Base-by-base conservation (phyloP, 805 yeast genomes). In the Candida cerambycidarum region DNA sequence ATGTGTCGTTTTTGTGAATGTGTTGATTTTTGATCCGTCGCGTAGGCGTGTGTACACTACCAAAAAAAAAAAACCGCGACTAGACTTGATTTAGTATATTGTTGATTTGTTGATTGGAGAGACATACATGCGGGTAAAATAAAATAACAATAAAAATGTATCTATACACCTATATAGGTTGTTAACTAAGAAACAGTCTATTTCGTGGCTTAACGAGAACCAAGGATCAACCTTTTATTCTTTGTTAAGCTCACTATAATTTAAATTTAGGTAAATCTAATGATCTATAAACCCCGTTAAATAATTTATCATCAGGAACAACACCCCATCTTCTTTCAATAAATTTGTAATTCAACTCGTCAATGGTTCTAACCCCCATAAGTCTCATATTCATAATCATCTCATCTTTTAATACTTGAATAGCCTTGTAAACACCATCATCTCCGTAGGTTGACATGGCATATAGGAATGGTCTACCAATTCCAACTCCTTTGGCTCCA, bases 361-460 rank as follows among this genome's bases (percentile, higher is more conserved):
- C 67, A 13, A 83, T 55, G 3, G 61, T 58, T 4, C 67, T 73
- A 4, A 74, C 87, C 10, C 89, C 90, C 43, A 84, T 62, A 29
- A 83, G 64, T 52, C 83, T 71, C 87, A 84, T 79, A 50, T 79
- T 79, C 64, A 81, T 76, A 40, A 71, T 65, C 65, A 84, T 70
- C 54, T 84, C 90, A 24, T 70, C 76, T 48, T 78, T 73, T 52
- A 84, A 62, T 4, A 83, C 68, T 51, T 79, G 81, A 43, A 83
- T 76, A 11, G 89, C 85, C 47, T 75, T 75, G 33, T 59, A 58
- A 7, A 84, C 89, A 24, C 95, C 95, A 5, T 69, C 80, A 52
- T 79, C 88, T 9, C 95, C 95, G 50, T 85, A 87, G 1, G 87
- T 73, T n/a, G 86, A 74, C 80, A 84, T 79, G 29, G 89, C 89